These are phyloP conservation scores for Lactarius hengduanensis DNA, from an alignment of 768 basidiomycete species.

Conservation along the genomic window DNA sequence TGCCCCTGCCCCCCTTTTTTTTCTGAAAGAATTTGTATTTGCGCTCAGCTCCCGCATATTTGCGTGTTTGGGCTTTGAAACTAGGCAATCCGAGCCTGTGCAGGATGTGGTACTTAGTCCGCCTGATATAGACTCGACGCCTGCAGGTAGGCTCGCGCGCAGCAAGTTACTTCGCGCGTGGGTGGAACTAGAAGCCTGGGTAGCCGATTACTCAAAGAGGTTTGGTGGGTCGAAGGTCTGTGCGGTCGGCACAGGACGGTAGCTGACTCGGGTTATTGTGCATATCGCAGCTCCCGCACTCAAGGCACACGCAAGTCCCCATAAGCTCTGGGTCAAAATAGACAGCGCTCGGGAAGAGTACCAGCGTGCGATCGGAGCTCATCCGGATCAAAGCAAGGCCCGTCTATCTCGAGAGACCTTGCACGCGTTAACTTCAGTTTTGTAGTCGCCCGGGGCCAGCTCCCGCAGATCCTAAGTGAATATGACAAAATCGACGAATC, in stretches of 20 bases:
- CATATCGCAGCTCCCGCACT: conserved; percentile 43
- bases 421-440: conserved; percentile 15
- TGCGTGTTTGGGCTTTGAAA: conserved; percentile 41
- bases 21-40: not conserved
- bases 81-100: conserved; percentile 30
- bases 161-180: conserved; percentile 73
- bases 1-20: not conserved
- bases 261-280: not conserved
- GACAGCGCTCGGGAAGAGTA: conserved; percentile 67
- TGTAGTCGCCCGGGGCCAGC: conserved; percentile 55
- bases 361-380: conserved; percentile 70
- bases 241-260: not conserved
- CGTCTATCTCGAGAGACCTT: not conserved
- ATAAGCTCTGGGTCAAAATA: conserved; percentile 49
- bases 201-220: conserved; percentile 53
- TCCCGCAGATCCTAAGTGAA: conserved; percentile 44
- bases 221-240: conserved; percentile 40
- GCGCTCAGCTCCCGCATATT: conserved; percentile 43
- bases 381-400: conserved; percentile 69
- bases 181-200: conserved; percentile 73
- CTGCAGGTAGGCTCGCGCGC: conserved; percentile 51
- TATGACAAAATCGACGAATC: conserved; percentile 40
- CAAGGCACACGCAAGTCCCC: conserved; percentile 41
- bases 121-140: conserved; percentile 50
- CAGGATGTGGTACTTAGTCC: conserved; percentile 50